Evolutionary conservation across 495 filamentous ascomycete genomes (phyloP).

Genomic region (Penicillium subrubescens): DNA sequence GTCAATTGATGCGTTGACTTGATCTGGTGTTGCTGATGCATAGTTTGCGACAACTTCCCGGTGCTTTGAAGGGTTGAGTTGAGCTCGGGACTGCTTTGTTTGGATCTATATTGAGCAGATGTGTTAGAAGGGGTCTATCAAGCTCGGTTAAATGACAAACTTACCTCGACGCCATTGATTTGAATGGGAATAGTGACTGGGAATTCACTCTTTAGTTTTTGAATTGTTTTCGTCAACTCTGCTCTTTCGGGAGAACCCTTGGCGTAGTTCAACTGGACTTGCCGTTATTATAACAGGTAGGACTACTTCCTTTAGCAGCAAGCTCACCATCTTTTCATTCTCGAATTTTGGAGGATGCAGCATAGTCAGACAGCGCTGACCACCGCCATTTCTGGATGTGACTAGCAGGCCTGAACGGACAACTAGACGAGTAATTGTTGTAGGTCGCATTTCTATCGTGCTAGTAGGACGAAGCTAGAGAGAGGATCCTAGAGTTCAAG

Average conservation of each 20-base stretch:
- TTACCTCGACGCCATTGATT: constrained; percentile 33
- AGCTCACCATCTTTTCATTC: constrained; percentile 33
- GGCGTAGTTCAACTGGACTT: constrained; percentile 28
- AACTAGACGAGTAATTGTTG: constrained; percentile 10
- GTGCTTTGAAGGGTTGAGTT: constrained; percentile 76
- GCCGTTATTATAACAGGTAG: background rate
- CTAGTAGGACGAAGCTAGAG: background rate
- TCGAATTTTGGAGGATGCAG: constrained; percentile 35
- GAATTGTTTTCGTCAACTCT: constrained; percentile 27
- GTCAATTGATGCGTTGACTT: constrained; percentile 74
- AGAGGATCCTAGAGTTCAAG: background rate
- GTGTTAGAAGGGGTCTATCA: background rate
- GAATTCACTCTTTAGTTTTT: constrained; percentile 30
- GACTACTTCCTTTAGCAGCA: background rate
- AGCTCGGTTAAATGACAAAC: background rate
- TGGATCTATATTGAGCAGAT: constrained; percentile 13
- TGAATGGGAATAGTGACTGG: constrained; percentile 33
- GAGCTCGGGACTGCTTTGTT: constrained; percentile 34
- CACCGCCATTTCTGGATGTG: constrained; percentile 1
- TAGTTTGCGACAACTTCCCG: constrained; percentile 67
- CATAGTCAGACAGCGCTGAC: constrained; percentile 23
- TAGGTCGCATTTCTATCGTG: constrained; percentile 15
- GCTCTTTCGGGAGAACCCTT: constrained; percentile 35
- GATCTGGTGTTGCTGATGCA: constrained; percentile 64
- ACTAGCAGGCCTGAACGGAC: constrained; percentile 8